Conservation (phyloP, 2,329 filamentous ascomycete species). For the Leptodontidium sp. region DNA sequence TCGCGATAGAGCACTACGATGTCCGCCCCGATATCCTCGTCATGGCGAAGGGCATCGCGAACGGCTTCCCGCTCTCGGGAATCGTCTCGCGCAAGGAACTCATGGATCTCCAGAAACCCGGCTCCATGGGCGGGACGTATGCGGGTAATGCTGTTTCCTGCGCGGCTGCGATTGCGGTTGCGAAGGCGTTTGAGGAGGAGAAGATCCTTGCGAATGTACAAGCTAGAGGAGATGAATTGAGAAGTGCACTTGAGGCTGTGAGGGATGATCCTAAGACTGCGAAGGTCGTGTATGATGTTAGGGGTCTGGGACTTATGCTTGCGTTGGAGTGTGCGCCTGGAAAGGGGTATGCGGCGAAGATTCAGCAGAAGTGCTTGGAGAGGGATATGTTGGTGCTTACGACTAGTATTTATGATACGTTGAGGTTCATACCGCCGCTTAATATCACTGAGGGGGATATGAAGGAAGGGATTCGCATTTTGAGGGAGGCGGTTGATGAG, state of each 20-base stretch:
- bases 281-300: slow-evolving; percentile 49
- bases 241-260: slow-evolving; percentile 15
- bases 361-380: slow-evolving; percentile 48
- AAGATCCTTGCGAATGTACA: slow-evolving; percentile 34
- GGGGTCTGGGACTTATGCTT: slow-evolving; percentile 51
- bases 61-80: slow-evolving; percentile 40
- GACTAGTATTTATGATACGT: slow-evolving; percentile 51
- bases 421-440: slow-evolving; percentile 51
- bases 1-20: slow-evolving; percentile 90
- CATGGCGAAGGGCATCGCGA: slow-evolving; percentile 86
- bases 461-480: slow-evolving; percentile 48
- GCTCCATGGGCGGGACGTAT: slow-evolving; percentile 32
- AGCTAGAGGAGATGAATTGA: slow-evolving; percentile 26
- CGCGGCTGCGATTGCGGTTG: slow-evolving; percentile 30
- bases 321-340: slow-evolving; percentile 49
- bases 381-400: slow-evolving; percentile 49
- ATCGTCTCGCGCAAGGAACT: slow-evolving; percentile 33
- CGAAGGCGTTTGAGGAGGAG: slow-evolving; percentile 32
- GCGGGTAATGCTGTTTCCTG: slow-evolving; percentile 32
- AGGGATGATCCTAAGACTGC: slow-evolving; percentile 25
- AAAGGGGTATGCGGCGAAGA: slow-evolving; percentile 47
- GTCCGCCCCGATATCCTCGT: slow-evolving; percentile 93
- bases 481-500: slow-evolving; percentile 49
- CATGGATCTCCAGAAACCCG: slow-evolving; percentile 33
- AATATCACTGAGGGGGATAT: slow-evolving; percentile 51